Base-by-base conservation (phyloP, 2,329 filamentous ascomycete genomes). In the Arthrobotrys conoides region DNA sequence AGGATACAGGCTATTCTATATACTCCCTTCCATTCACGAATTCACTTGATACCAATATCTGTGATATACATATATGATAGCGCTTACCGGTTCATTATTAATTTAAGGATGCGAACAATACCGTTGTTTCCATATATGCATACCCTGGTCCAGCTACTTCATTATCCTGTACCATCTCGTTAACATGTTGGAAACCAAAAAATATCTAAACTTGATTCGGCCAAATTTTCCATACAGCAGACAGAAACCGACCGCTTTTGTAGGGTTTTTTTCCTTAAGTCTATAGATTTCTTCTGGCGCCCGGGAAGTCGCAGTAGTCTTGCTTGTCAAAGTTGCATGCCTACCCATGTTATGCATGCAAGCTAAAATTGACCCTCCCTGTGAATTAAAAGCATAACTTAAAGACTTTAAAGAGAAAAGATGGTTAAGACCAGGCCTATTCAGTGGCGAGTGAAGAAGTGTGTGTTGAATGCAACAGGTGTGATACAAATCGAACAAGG, bases 301-400 rank as follows among this genome's bases (percentile, higher is more conserved):
- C 53, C 51, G 16, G 12, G 14, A 20, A 36, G 67, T 18, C 9
- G n/a, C n/a, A 46, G 44, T 20, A 5, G n/a, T 2, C 16, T 44
- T 59, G 53, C 16, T 44, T 59, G 53, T 59, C 33, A 59, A 59
- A 38, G 18, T 38, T 36, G 33, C 53, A 59, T 38, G 22, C 33
- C 33, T 46, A 48, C 38, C 61, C 59, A 72, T 66, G 49, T 24
- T 51, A 48, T 59, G 59, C 69, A 72, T 68, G 71, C 64, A 46
- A 67, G 63, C 30, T 75, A 68, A 75, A 75, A 68, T 75, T 67
- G 44, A 55, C 30, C 16, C 61, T 10, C 9, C 44, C n/a, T 10
- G n/a, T 20, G 44, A 46, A 18, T 4, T 20, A 16, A 16, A 41
- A 41, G 12, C 38, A 41, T 12, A n/a, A 14, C 9, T 41, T 16